Percentiles rank a stretch among this genome's conserved stretches.
Evolutionary conservation across 2,329 filamentous ascomycete genomes (phyloP).

Genomic region (Epichloe coenophiala): DNA sequence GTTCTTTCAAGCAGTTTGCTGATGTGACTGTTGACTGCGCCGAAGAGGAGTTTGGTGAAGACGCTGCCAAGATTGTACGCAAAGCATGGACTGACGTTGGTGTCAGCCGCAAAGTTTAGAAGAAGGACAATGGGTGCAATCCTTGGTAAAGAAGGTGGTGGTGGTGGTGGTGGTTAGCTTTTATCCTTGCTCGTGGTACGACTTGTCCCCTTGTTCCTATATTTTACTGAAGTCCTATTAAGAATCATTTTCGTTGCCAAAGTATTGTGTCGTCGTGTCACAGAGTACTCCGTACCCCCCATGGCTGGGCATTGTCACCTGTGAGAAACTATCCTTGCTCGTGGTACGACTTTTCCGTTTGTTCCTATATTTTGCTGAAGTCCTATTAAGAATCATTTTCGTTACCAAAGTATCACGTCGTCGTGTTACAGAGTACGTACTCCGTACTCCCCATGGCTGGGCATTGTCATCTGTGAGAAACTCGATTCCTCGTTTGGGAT

Average conservation of each 20-base stretch:
- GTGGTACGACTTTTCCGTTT: background rate
- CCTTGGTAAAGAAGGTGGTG: slow-evolving; percentile 4
- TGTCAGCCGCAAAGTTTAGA: slow-evolving; percentile 17
- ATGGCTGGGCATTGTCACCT: no score
- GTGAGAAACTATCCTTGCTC: background rate
- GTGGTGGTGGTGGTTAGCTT: background rate
- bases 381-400: background rate
- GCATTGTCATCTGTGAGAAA: no score
- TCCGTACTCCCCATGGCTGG: no score
- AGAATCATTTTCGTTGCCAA: background rate
- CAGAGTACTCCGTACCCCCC: no score
- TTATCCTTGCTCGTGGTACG: background rate
- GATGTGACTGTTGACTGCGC: slow-evolving; percentile 33
- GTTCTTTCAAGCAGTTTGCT: slow-evolving; percentile 35
- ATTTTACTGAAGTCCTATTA: background rate
- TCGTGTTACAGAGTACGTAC: no score
- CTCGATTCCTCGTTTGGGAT: no score
- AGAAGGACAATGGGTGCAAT: slow-evolving; percentile 3
- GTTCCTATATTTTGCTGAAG: background rate
- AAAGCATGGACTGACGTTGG: slow-evolving; percentile 36
- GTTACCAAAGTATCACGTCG: no score
- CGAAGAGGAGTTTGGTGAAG: slow-evolving; percentile 26
- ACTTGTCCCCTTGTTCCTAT: background rate
- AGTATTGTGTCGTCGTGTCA: no score
- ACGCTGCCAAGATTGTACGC: slow-evolving; percentile 28